Evolutionary conservation across 2,329 filamentous ascomycete genomes (phyloP).

Genomic region (Zymoseptoria tritici): DNA sequence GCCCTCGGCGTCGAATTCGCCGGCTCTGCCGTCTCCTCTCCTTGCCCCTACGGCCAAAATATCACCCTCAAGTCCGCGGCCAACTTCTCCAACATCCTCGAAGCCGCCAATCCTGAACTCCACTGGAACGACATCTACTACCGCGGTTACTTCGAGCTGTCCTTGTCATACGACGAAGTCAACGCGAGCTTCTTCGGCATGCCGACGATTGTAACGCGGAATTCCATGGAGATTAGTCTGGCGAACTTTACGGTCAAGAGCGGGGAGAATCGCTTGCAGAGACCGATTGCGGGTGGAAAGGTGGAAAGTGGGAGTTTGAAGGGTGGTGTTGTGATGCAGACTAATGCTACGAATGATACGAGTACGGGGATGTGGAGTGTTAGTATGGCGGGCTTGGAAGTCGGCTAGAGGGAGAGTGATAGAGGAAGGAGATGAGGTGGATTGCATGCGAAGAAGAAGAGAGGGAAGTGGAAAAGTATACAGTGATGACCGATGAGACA

Average conservation of each 20-base stretch:
- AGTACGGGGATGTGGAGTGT: conserved; percentile 21
- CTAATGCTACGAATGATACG: conserved; percentile 31
- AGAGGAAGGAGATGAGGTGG: not conserved
- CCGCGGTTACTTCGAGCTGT: conserved; percentile 63
- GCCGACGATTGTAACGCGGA: conserved; percentile 53
- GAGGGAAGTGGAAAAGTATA: not conserved
- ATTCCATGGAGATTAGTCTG: conserved; percentile 57
- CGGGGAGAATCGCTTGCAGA: conserved; percentile 52
- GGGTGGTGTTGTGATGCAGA: conserved; percentile 35
- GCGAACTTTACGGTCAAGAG: conserved; percentile 62
- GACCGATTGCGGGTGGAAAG: conserved; percentile 43
- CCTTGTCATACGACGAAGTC: conserved; percentile 49
- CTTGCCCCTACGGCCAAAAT: conserved; percentile 52
- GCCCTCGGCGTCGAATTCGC: conserved; percentile 47
- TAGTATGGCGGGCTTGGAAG: not conserved
- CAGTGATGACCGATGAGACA: not conserved
- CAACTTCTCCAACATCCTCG: conserved; percentile 38
- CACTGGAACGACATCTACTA: conserved; percentile 71
- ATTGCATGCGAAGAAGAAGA: not conserved
- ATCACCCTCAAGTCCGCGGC: conserved; percentile 49
- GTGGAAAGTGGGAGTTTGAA: conserved; percentile 53
- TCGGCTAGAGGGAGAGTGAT: not conserved
- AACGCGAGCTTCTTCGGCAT: conserved; percentile 59
- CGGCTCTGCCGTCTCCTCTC: conserved; percentile 58
- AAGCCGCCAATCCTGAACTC: conserved; percentile 52